Evolutionary conservation across 169 alveolate species (phyloP).

Genomic region (Plasmodium knowlesi): DNA sequence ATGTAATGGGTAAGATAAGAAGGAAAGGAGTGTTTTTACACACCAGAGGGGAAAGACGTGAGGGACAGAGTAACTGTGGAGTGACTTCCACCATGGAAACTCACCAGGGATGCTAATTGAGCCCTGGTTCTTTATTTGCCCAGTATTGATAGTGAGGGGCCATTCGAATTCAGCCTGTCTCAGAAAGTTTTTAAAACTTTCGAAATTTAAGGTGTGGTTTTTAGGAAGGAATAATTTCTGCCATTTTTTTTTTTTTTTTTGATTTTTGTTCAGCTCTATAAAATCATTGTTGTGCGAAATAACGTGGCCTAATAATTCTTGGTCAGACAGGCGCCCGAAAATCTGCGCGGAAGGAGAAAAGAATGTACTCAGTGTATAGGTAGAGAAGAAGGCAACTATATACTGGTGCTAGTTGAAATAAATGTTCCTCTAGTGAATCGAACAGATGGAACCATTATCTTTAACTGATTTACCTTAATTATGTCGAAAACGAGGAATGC

Average conservation of each 20-base stretch:
- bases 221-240: conserved; percentile 26
- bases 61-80: neutral
- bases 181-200: conserved; percentile 23
- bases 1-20: neutral
- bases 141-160: conserved; percentile 74
- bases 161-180: conserved; percentile 52
- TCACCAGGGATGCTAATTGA: conserved; percentile 57
- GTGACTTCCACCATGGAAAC: neutral
- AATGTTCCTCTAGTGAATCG: neutral
- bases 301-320: conserved; percentile 68
- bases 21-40: too few relatives aligned
- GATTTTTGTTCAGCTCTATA: conserved; percentile 20
- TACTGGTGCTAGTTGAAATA: neutral
- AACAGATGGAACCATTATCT: neutral
- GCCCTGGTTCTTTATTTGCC: conserved; percentile 73
- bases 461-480: conserved; percentile 39
- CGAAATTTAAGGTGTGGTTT: conserved; percentile 31
- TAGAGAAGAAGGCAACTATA: neutral
- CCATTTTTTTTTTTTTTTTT: conserved; percentile 46
- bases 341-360: conserved; percentile 6
- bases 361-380: neutral
- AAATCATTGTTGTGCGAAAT: conserved; percentile 70
- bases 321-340: conserved; percentile 63
- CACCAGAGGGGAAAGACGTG: too few relatives aligned
- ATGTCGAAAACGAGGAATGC: conserved; percentile 62